Conservation (phyloP, 768 basidiomycete genomes). For the Mycena alexandri region DNA sequence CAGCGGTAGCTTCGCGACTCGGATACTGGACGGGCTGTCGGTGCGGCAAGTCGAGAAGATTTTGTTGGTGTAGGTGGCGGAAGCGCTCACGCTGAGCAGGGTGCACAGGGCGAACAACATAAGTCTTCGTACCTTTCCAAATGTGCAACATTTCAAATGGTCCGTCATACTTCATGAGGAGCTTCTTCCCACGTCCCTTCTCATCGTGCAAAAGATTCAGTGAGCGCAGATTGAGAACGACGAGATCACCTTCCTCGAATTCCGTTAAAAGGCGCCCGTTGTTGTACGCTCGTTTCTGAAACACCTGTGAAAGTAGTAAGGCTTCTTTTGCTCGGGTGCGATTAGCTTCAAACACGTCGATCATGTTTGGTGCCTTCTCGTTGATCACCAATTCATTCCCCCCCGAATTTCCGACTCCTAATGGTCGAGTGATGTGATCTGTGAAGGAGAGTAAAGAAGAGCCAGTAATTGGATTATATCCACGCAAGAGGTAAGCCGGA, state of each 20-base stretch:
- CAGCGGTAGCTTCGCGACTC: too few species aligned
- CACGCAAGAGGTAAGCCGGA: conserved; percentile 44
- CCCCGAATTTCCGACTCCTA: background rate
- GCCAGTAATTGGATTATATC: conserved; percentile 41
- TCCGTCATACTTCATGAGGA: conserved; percentile 34
- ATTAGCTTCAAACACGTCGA: conserved; percentile 15
- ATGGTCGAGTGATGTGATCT: too few species aligned
- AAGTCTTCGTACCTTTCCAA: too few species aligned
- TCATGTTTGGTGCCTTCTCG: conserved; percentile 12
- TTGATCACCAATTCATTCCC: background rate
- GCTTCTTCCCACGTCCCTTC: conserved; percentile 41
- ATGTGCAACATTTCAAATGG: conserved; percentile 45
- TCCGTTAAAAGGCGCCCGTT: conserved; percentile 11
- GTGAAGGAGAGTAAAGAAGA: too few species aligned
- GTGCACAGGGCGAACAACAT: too few species aligned
- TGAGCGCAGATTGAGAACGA: conserved; percentile 38
- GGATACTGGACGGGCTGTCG: too few species aligned
- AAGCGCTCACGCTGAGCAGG: too few species aligned
- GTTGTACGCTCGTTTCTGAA: conserved; percentile 32
- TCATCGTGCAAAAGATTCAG: conserved; percentile 30
- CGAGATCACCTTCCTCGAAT: conserved; percentile 38
- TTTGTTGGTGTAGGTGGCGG: too few species aligned
- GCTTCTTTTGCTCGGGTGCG: conserved; percentile 8
- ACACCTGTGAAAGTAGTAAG: conserved; percentile 23
- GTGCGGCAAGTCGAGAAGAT: too few species aligned